phyloP scores from a whole-genome alignment of 2,329 filamentous ascomycete genomes.

The Fonsecaea nubica region DNA sequence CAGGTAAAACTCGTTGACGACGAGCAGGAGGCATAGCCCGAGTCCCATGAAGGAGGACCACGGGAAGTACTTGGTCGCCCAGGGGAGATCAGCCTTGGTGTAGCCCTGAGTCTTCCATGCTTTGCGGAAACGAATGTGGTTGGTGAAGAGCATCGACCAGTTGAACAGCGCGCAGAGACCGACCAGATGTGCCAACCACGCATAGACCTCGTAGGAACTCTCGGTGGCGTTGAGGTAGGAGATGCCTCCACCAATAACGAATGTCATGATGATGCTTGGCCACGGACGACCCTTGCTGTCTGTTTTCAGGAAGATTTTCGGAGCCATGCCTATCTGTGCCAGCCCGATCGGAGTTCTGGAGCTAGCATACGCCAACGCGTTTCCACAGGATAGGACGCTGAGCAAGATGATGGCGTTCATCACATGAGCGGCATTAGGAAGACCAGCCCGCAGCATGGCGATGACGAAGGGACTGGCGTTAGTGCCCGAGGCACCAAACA shows the following conservation, averaged over 20 bases:
- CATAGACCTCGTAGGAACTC: conserved; percentile 53
- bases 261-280: conserved; percentile 52
- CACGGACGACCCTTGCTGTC: conserved; percentile 59
- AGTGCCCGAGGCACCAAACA: conserved; percentile 52
- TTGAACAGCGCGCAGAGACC: conserved; percentile 55
- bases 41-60: conserved; percentile 54
- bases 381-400: conserved; percentile 72
- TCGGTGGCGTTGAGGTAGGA: conserved; percentile 54
- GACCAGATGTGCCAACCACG: conserved; percentile 57
- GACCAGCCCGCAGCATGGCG: conserved; percentile 70
- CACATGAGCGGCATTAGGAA: conserved; percentile 70
- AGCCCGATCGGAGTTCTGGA: conserved; percentile 59
- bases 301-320: conserved; percentile 47
- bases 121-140: conserved; percentile 52
- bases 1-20: conserved; percentile 58
- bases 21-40: conserved; percentile 52
- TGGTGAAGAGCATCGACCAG: conserved; percentile 55
- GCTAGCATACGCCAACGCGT: conserved; percentile 65
- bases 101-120: conserved; percentile 53
- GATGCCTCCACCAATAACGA: conserved; percentile 62
- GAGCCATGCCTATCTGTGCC: conserved; percentile 49
- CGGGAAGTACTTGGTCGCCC: conserved; percentile 56
- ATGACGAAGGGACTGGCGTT: conserved; percentile 67
- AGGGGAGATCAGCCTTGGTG: conserved; percentile 47
- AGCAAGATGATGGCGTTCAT: conserved; percentile 78